These are phyloP conservation scores for Brettanomyces sp. DNA, from an alignment of 805 yeast genomes.

Conservation along the genomic window DNA sequence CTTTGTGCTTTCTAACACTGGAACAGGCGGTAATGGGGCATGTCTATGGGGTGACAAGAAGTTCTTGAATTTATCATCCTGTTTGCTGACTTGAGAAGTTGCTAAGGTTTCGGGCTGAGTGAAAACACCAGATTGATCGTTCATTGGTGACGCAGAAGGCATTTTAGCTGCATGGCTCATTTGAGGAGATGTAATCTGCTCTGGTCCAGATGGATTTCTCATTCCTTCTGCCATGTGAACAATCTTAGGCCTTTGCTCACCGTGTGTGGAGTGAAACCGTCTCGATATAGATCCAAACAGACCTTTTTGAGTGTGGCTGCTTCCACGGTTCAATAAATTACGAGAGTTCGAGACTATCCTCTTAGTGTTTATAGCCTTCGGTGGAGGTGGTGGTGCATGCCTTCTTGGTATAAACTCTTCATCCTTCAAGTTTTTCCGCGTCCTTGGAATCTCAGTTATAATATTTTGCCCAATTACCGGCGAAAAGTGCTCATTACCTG, in stretches of 20 bases:
- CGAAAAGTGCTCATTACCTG: background rate
- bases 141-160: background rate
- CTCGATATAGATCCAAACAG: conserved; percentile 21
- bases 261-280: conserved; percentile 12
- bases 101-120: too few relatives aligned
- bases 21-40: conserved; percentile 3
- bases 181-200: conserved; percentile 11
- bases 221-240: conserved; percentile 17
- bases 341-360: background rate
- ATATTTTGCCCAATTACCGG: background rate
- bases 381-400: conserved; percentile 28
- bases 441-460: background rate
- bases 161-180: conserved; percentile 3
- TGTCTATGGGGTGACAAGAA: background rate
- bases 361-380: background rate
- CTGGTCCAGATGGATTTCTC: conserved; percentile 12
- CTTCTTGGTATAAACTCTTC: conserved; percentile 25
- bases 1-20: conserved; percentile 3
- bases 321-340: background rate
- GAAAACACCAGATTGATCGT: too few relatives aligned
- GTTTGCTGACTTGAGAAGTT: background rate
- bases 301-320: conserved; percentile 13
- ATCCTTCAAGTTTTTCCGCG: conserved; percentile 6
- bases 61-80: background rate
- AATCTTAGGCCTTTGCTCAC: conserved; percentile 13